Evolutionary conservation across 1,284 basidiomycete species (phyloP), one percentile per base, ranked within the genome.

Genomic region (Ustilago sp.): DNA sequence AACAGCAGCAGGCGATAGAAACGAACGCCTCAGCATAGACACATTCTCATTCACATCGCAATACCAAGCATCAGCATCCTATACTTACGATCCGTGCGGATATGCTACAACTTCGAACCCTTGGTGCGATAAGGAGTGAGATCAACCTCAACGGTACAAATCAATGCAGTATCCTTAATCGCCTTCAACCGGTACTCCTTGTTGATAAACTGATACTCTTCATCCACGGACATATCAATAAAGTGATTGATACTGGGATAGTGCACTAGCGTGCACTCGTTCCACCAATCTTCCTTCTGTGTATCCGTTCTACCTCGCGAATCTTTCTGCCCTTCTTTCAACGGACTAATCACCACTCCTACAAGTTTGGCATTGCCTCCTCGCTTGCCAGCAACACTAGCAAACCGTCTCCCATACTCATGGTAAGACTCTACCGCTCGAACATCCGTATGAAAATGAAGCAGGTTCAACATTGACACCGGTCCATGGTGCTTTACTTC

Each of bases 211-310:
- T 79, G 76, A 43, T 80, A 80, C 56, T 71, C 76, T 23, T 65
- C 56, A 34, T 80, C 76, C 8, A 74, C 67, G 9, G 63, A 52
- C 79, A 80, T 80, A 52, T 80, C 77, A 45, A 70, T 65, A 28
- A 80, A 79, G 28, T 80, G 79, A 32, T 68, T 63, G 68, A 80
- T 78, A 23, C 61, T 59, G 0, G 79, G 79, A 47, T 80, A 80
- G 54, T 79, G 76, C 7, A 74, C 76, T 17, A 74, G 45, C 3
- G 69, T 68, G 50, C 59, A 63, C 34, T 80, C 79, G 61, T 79
- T 69, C 79, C 79, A 80, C 72, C 75, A 80, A 2, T 65, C 59
- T 3, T 51, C 15, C 52, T 73, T 60, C 9, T 43, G 19, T 11
- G 67, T 45, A 11, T 50, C 28, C 19, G 47, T 13, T 8, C 28